Conservation (phyloP, 352 stramenopile species). For the Phytopythium ostracodes region DNA sequence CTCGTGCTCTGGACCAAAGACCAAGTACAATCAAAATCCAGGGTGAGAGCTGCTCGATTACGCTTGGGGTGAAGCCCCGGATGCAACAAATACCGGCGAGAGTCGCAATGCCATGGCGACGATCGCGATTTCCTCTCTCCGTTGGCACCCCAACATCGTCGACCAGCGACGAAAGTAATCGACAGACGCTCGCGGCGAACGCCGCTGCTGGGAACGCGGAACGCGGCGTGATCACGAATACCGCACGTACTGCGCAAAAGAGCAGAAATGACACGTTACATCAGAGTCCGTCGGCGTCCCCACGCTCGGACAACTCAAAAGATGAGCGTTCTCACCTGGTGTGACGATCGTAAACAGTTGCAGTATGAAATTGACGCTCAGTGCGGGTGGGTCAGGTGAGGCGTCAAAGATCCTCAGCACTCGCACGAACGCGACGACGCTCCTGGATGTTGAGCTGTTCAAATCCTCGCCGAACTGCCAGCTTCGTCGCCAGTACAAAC, state of each 20-base stretch:
- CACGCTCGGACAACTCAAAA: not conserved
- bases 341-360: not conserved
- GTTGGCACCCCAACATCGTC: not conserved
- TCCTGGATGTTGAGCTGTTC: not conserved
- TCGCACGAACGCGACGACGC: too few species aligned
- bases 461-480: not conserved
- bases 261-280: too few species aligned
- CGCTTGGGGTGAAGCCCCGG: too few species aligned
- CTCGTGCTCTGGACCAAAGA: too few species aligned
- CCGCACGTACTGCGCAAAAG: too few species aligned
- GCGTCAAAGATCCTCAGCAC: too few species aligned
- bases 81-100: too few species aligned
- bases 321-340: not conserved
- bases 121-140: too few species aligned
- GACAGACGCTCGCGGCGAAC: slow-evolving; percentile 6
- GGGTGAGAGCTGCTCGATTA: too few species aligned
- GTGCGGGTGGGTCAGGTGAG: too few species aligned
- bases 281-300: not conserved
- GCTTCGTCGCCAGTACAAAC: not conserved
- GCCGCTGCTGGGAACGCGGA: not conserved
- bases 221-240: not conserved
- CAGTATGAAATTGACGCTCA: not conserved
- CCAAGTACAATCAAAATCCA: too few species aligned
- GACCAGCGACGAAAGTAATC: not conserved
- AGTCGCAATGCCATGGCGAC: too few species aligned